Evolutionary conservation across 495 filamentous ascomycete species (phyloP).

Genomic region (Xylaria venustula): DNA sequence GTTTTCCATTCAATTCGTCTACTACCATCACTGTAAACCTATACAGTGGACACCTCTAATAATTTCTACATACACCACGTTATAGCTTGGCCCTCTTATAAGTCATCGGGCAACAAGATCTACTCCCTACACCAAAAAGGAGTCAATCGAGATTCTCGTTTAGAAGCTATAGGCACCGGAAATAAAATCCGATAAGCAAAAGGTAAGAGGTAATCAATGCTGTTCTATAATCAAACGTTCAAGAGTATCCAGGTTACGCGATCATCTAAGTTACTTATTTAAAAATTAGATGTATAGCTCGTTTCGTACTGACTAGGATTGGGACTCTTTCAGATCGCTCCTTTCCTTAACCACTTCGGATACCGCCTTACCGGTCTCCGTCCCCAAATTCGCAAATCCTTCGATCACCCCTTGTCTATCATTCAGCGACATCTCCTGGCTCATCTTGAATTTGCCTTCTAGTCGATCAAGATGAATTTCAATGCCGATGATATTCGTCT

Average conservation of each 20-base stretch:
- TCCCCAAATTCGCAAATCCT: conserved; percentile 47
- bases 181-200: too few species aligned
- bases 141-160: too few species aligned
- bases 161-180: too few species aligned
- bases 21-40: not conserved
- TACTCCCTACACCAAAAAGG: too few species aligned
- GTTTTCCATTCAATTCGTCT: too few species aligned
- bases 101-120: too few species aligned
- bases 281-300: not conserved
- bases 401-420: conserved; percentile 50
- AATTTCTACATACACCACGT: not conserved
- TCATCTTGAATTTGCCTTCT: conserved; percentile 59
- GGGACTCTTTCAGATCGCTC: conserved; percentile 27
- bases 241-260: too few species aligned
- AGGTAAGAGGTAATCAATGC: too few species aligned
- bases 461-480: conserved; percentile 49
- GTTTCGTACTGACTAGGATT: not conserved
- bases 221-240: not conserved
- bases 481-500: conserved; percentile 56
- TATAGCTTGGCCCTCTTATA: too few species aligned
- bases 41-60: not conserved
- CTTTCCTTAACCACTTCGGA: conserved; percentile 47
- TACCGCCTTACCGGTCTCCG: conserved; percentile 39
- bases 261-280: not conserved
- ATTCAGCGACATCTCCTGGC: conserved; percentile 48